A percentile compares a stretch with the other conserved stretches of the same genome.
phyloP scores from a whole-genome alignment of 2,329 filamentous ascomycete species.

The Byssochlamys sp. region DNA sequence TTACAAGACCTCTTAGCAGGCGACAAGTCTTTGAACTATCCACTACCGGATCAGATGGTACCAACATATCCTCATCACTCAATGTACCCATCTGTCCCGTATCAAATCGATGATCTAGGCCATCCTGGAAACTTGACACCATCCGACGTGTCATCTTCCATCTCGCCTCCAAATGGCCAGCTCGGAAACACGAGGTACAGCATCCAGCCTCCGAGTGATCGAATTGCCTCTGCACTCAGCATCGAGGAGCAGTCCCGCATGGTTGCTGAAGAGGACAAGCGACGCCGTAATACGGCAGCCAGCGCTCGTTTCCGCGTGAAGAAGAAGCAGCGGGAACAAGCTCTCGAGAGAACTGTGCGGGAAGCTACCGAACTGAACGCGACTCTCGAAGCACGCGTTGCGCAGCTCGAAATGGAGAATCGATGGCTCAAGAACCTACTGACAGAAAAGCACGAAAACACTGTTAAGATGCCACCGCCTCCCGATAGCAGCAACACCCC shows the following conservation, averaged over 20 bases:
- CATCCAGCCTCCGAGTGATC: slow-evolving; percentile 28
- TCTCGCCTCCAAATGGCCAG: slow-evolving; percentile 31
- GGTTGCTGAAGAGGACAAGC: slow-evolving; percentile 85
- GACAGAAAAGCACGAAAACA: slow-evolving; percentile 61
- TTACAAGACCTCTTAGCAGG: slow-evolving; percentile 18
- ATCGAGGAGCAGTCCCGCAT: slow-evolving; percentile 45
- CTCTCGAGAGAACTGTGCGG: slow-evolving; percentile 69
- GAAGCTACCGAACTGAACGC: slow-evolving; percentile 73
- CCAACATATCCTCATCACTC: slow-evolving; percentile 27
- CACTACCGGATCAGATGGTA: slow-evolving; percentile 29
- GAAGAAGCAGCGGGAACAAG: slow-evolving; percentile 90
- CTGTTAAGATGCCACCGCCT: slow-evolving; percentile 5
- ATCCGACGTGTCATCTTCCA: slow-evolving; percentile 34
- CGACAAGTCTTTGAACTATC: slow-evolving; percentile 31
- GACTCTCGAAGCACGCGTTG: slow-evolving; percentile 62
- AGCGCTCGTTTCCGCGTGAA: slow-evolving; percentile 87
- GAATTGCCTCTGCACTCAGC: slow-evolving; percentile 39
- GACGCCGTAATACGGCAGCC: slow-evolving; percentile 77
- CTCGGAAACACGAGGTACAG: slow-evolving; percentile 33
- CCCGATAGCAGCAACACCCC: not conserved
- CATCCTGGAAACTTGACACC: slow-evolving; percentile 29
- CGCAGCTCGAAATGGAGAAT: slow-evolving; percentile 69
- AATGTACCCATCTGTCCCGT: slow-evolving; percentile 30
- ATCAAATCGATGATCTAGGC: slow-evolving; percentile 27
- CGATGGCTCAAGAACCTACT: slow-evolving; percentile 72